Evolutionary conservation across 1,139 yeast species (phyloP), one percentile per base, ranked within the genome.

Genomic region (Pichia cactophila): DNA sequence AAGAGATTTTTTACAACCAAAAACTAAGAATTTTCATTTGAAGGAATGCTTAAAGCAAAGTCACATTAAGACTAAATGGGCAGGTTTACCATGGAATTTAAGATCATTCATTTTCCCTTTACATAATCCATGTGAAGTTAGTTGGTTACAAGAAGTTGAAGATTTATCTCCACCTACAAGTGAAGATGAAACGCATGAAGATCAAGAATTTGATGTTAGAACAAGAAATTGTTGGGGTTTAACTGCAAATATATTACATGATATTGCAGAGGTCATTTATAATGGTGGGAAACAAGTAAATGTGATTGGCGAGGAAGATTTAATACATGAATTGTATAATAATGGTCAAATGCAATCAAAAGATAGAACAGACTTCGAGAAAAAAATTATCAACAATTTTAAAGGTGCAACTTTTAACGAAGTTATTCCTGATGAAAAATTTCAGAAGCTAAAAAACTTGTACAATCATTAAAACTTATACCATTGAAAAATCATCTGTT

Each of bases 181-280:
- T 43, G 78, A 78, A 53, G 65, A 62, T 52, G 72, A 67, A 39
- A 71, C 69, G 41, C 63, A 61, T 29, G 66, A 65, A 23, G 70
- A 60, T 50, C 65, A 55, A 51, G 64, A 63, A 54, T 56, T 63
- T 41, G 69, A 67, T 41, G 64, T 64, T 26, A 61, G 65, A 28
- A 67, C 66, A 5, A 78, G 84, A 61, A 86, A 85, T 58, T 86
- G 89, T 4, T 89, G 96, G 97, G 96, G 97, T 0, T 68, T 89
- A 44, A 89, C 96, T 0, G 96, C 96, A 4, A 85, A 86, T 59
- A 86, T 89, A 9, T 66, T 89, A 14, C 85, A 83, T 56, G 96
- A 89, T 62, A 65, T 86, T 36, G 89, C 95, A 5, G 74, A 77
- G 49, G 70, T 86, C 5, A 49, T 74, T 60, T 62, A 73, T 72